Evolutionary conservation across 2,329 filamentous ascomycete genomes (phyloP), one percentile per base, ranked within the genome.

Genomic region (Cordyceps tenuipes): DNA sequence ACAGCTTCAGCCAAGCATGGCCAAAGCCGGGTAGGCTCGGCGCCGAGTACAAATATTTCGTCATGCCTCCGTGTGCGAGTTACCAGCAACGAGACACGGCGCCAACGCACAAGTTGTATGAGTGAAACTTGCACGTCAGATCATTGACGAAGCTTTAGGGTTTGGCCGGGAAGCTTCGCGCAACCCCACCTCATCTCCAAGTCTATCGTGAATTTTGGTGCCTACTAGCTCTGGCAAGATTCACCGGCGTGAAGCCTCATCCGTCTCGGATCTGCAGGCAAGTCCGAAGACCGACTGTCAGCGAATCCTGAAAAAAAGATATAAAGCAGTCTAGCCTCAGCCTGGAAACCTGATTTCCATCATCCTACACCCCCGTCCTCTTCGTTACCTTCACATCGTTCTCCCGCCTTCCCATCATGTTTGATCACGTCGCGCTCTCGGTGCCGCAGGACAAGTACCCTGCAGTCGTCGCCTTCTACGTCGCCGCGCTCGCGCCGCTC

Each of bases 341-440:
- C 34, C 12, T 36, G 12, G 2, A 36, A 36, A 13, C 8, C 1
- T 2, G 8, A 13, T 36, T 36, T 34, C 12, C 8, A 34, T 43
- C 39, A 31, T 44, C 13, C 39, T n/a, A 8, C 9, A 12, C 31
- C 4, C 31, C 4, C 26, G 17, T n/a, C 2, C 7, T 19, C 4
- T 12, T 9, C 36, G 9, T 17, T 17, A 15, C 8, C 4, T 49
- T 29, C 34, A 36, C 13, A 10, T 46, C 17, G 12, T 1, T 1
- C 41, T 21, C 10, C 26, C 26, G 10, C n/a, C 34, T 43, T 3
- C 3, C 26, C 12, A 55, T 10, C 19, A 61, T 61, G 60, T 53
- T 61, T 43, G 60, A 61, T 36, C 60, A 61, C 44, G 48, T 61
- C 50, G 60, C 55, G 10, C 55, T 61, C n/a, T 61, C 60, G 5